Base-by-base conservation (phyloP, 2,329 filamentous ascomycete genomes). In the Paecilomyces niveus region DNA sequence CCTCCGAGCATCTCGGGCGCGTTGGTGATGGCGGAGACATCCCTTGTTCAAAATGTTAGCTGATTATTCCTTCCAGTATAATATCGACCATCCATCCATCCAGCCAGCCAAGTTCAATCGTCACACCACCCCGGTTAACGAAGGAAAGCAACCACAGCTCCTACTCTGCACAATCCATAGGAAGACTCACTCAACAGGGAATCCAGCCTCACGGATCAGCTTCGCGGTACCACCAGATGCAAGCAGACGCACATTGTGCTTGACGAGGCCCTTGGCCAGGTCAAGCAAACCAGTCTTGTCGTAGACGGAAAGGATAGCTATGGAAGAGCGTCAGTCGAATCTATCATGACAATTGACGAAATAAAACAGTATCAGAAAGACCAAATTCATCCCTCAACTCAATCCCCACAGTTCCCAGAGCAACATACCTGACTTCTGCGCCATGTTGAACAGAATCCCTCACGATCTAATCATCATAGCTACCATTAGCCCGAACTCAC, bases 281-380 rank as follows among this genome's bases (percentile, higher is more conserved):
- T 97, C 92, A 66, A 97, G 80, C 65, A 96, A 85, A 61, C 92
- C 94, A 58, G 93, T 97, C 87, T 99, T 99, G 84, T 99, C 91
- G 75, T 94, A 97, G 81, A 97, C 94, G 65, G 93, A 97, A 74
- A 99, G 84, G 72, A 99, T 97, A 66, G 94, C 94, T 82, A 29
- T 26, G 10, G 10, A 3, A 52, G 9, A 21, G 21, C 29, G 33
- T 26, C 6, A 53, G 21, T 29, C 11, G n/a, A 29, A 39, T 33
- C 18, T 29, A 29, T 18, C 33, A 54, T 13, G 33, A n/a, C 10
- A 58, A 45, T 45, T 18, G 35, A 45, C 15, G 15, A 45, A 6
- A 45, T 45, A 45, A 8, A 33, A 33, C 9, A 1, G 32, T 10
- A 33, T 33, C 3, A 45, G 18, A 45, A 18, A 8, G 35, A 18